Conservation (phyloP, 176 grass and related monocot genomes). For the Chrysopogon serrulatus region DNA sequence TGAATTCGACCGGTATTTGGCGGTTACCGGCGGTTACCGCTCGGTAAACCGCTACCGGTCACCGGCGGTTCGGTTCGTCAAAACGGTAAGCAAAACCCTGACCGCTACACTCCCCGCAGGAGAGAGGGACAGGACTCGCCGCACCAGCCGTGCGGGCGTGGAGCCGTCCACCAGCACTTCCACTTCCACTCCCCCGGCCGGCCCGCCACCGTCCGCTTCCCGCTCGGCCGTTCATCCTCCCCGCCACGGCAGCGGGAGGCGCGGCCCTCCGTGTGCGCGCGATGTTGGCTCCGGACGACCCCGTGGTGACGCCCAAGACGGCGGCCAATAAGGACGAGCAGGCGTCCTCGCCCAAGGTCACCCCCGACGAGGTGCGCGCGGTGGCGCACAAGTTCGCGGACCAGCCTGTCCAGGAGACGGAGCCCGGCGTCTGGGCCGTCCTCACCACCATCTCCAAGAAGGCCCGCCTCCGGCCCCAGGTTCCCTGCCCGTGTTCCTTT, state of each 20-base stretch:
- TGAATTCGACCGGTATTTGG: too few relatives aligned
- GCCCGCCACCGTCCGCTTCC: neutral
- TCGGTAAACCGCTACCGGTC: too few relatives aligned
- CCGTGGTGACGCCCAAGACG: conserved; percentile 17
- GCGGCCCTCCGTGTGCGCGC: neutral
- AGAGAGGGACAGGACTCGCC: neutral
- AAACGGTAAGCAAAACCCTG: too few relatives aligned
- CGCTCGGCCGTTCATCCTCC: neutral
- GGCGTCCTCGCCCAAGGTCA: conserved; percentile 26
- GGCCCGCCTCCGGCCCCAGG: conserved; percentile 70
- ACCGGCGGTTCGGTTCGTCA: too few relatives aligned
- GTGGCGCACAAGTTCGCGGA: conserved; percentile 76
- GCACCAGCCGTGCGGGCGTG: neutral
- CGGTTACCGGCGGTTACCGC: too few relatives aligned
- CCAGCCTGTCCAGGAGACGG: conserved; percentile 62
- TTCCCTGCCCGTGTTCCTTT: conserved; percentile 11
- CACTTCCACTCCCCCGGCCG: too few relatives aligned
- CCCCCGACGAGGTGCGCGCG: conserved; percentile 53
- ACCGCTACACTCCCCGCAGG: too few relatives aligned
- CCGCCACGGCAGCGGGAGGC: neutral
- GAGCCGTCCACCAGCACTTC: neutral
- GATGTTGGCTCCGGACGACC: conserved; percentile 30
- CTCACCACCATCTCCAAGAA: conserved; percentile 82
- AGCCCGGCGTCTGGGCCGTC: conserved; percentile 75
- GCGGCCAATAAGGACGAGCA: conserved; percentile 35